Evolutionary conservation across 768 basidiomycete genomes (phyloP).

Genomic region (Termitomyces sp.): DNA sequence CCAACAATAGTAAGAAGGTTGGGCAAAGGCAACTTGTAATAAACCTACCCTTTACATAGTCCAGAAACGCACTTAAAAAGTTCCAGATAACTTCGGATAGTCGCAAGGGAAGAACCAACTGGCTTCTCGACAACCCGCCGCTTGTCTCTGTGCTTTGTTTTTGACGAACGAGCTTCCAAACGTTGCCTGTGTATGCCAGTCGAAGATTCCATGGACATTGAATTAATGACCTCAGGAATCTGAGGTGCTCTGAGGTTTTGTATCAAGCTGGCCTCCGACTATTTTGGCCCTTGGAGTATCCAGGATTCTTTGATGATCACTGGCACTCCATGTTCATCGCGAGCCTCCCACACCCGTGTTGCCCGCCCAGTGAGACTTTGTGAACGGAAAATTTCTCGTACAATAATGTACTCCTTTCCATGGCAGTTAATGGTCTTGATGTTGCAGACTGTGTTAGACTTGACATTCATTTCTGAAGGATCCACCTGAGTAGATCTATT

Average conservation of each 20-base stretch:
- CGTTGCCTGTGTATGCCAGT: background rate
- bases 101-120: background rate
- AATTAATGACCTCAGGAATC: background rate
- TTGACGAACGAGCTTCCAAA: too few relatives aligned
- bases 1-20: background rate
- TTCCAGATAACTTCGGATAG: background rate
- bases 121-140: background rate
- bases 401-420: background rate
- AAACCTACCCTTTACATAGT: background rate
- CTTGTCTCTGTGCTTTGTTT: background rate
- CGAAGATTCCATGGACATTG: background rate
- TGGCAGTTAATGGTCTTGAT: background rate
- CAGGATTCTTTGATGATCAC: background rate
- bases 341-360: background rate
- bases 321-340: background rate
- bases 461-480: background rate
- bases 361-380: background rate
- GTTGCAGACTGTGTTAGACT: background rate
- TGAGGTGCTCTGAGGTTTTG: background rate
- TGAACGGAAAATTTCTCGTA: background rate
- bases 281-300: background rate
- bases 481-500: too few relatives aligned
- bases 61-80: background rate
- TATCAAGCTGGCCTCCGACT: background rate
- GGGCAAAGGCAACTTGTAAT: too few relatives aligned